phyloP scores from a whole-genome alignment of 352 stramenopile genomes.

The Globisporangium canariense region DNA sequence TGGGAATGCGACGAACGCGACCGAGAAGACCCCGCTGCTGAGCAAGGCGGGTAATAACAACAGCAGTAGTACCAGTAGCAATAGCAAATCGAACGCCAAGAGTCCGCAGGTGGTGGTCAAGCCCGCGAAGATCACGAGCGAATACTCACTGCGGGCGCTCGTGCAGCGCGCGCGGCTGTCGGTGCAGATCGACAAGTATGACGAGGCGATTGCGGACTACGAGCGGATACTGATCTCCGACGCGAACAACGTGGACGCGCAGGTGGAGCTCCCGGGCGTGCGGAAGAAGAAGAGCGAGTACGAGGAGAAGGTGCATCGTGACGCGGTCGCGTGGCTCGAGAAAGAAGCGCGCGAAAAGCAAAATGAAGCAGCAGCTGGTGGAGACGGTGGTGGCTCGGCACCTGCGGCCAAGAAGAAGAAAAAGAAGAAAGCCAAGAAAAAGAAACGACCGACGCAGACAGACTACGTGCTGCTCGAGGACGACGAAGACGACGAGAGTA shows the following conservation, averaged over 20 bases:
- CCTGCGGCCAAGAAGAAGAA: slow-evolving; percentile 45
- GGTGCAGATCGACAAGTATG: slow-evolving; percentile 43
- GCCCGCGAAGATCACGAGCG: slow-evolving; percentile 45
- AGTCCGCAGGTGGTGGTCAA: slow-evolving; percentile 1
- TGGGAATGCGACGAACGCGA: neutral
- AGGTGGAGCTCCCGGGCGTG: slow-evolving; percentile 67
- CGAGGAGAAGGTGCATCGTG: slow-evolving; percentile 37
- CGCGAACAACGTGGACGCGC: slow-evolving; percentile 75
- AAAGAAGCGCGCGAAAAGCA: slow-evolving; percentile 26
- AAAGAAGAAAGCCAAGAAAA: slow-evolving; percentile 77
- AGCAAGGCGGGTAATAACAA: slow-evolving; percentile 15
- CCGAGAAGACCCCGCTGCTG: slow-evolving; percentile 13
- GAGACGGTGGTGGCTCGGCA: neutral
- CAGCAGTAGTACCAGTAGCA: neutral
- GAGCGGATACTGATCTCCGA: slow-evolving; percentile 50
- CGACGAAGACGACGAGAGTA: slow-evolving; percentile 28
- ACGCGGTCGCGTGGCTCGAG: slow-evolving; percentile 57
- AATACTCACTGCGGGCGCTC: slow-evolving; percentile 48
- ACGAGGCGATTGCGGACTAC: slow-evolving; percentile 62
- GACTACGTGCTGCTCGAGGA: slow-evolving; percentile 45
- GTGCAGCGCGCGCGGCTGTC: slow-evolving; percentile 51
- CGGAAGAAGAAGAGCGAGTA: slow-evolving; percentile 33
- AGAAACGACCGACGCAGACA: slow-evolving; percentile 35
- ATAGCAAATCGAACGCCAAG: neutral
- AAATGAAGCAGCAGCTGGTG: neutral